Base-by-base conservation (phyloP, 768 basidiomycete species). In the Russula ochroleuca region DNA sequence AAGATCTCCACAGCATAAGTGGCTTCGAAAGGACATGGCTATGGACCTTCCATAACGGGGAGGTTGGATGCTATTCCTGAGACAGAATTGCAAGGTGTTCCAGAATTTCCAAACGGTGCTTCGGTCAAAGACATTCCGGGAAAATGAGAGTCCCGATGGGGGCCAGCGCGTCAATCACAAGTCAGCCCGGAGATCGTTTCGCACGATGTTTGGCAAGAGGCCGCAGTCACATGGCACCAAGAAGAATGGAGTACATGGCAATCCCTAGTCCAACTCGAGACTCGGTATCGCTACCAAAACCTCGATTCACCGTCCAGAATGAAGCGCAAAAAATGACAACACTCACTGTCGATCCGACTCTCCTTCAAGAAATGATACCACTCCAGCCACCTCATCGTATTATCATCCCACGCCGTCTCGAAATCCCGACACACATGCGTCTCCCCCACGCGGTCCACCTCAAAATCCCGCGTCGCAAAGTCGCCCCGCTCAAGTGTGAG, bases 341-440 rank as follows among this genome's bases (percentile, higher is more conserved):
- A 43, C 45, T 47, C 45, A 21, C n/a, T 47, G 2, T n/a, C 4
- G 6, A n/a, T n/a, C 21, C 49, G 56, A 28, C 48, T 47, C 2
- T 45, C 50, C n/a, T 38, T 33, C 33, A 59, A 37, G 43, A 59
- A 63, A 5, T 41, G 19, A 53, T 53, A 59, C 51, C 57, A 59
- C 11, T 48, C 53, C 0, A 55, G 31, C 63, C 59, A 64, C 10
- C 21, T 41, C 45, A 25, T 5, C 37, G 52, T 54, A 4, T 61
- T 60, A 17, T 15, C 13, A 17, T 59, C 57, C 62, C 50, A 69
- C 4, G 75, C 59, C 19, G 68, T 69, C 5, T 72, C 74, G 70
- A 75, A 77, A 40, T 76, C 75, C 43, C 69, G 73, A 38, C 75
- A 76, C 40, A 49, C 66, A 40, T 77, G 73, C 23, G 73, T 69